These are phyloP conservation scores for Fomitopsis palustris DNA, from an alignment of 1,284 basidiomycete species.

Conservation along the genomic window DNA sequence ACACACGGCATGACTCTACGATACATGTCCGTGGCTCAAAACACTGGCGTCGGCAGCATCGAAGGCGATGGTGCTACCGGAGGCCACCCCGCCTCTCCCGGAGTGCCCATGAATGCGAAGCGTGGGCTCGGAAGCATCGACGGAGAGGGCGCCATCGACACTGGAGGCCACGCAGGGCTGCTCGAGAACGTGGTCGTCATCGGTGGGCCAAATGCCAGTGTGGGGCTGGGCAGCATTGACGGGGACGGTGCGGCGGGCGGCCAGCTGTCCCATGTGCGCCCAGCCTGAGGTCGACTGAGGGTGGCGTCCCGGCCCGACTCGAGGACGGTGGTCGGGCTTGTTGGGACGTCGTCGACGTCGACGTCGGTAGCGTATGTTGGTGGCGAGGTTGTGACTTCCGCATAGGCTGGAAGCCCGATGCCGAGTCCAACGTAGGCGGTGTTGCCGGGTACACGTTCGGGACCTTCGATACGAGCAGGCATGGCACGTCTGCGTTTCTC, in stretches of 20 bases:
- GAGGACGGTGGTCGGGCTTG: background rate
- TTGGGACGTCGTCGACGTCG: background rate
- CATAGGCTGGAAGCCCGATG: background rate
- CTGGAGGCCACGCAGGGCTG: background rate
- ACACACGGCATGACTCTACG: background rate
- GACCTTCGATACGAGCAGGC: background rate
- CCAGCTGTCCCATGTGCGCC: slow-evolving; percentile 2
- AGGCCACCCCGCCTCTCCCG: background rate
- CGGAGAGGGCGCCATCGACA: background rate
- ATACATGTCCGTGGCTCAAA: background rate
- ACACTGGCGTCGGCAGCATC: background rate
- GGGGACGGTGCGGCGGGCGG: slow-evolving; percentile 1
- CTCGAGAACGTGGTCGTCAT: background rate
- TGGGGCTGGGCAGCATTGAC: background rate
- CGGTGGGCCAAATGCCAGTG: background rate
- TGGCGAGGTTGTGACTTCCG: background rate
- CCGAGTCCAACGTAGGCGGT: background rate
- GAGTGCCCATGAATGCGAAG: background rate
- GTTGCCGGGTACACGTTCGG: background rate
- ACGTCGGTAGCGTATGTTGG: background rate
- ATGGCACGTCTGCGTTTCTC: background rate
- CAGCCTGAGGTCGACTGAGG: background rate
- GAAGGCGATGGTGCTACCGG: background rate
- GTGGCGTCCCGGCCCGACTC: background rate
- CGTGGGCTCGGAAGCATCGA: background rate